Evolutionary conservation across 257 asterid genomes (phyloP), one percentile per base, ranked within the genome.

Genomic region (Solanum okadae): DNA sequence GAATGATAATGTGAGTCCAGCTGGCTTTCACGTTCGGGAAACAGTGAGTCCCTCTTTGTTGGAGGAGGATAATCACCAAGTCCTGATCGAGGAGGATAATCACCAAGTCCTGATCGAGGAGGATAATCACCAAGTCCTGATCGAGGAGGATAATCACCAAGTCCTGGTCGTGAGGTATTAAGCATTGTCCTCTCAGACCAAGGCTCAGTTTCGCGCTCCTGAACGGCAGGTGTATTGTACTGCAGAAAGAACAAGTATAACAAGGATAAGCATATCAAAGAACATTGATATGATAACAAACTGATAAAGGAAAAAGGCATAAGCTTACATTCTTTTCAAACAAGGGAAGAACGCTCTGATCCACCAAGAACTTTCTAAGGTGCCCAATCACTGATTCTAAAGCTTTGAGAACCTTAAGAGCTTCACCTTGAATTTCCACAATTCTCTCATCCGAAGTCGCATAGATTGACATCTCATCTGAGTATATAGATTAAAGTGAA

Each of bases 351-450:
- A 96, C 95, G 63, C 93, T 93, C 9, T 94, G 98, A 93, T 96
- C 99, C 84, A 96, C 98, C 92, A 96, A 89, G 87, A 96, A 96
- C 90, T 94, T 95, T 88, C 99, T 94, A 78, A 96, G 93, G 85
- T 95, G 99, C 59, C 94, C 93, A 77, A 96, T 91, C 70, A 95
- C 98, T 87, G 95, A 95, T 89, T 94, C 98, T 89, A 95, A 89
- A 34, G 98, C 99, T 89, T 90, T 93, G 29, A 93, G 95, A 88
- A 96, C 98, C 90, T 96, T 95, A 83, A 89, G 87, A 86, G 94
- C 94, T 91, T 96, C 99, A 40, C 98, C 99, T 87, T 95, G 98
- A 90, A 96, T 83, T 89, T 96, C 99, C 67, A 95, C 96, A 86
- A 94, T 87, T 92, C 96, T 93, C 94, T 96, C 99, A 49, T 94